Conservation (phyloP, 768 basidiomycete genomes). For the Tylopilus plumbeoviolaceoides region DNA sequence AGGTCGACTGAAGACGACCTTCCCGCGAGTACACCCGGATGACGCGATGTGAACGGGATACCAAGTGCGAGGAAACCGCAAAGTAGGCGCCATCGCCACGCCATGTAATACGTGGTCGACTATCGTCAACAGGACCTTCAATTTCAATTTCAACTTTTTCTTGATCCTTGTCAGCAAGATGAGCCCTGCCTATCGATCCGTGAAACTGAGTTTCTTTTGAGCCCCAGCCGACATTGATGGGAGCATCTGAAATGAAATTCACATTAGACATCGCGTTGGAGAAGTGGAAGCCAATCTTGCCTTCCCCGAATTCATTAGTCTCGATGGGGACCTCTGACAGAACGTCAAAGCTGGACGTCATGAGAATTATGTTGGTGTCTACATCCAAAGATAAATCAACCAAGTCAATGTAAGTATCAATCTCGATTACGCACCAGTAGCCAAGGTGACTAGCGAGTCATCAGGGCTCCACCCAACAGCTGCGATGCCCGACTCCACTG, state of each 20-base stretch:
- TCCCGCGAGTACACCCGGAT: slow-evolving; percentile 37
- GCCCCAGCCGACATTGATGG: slow-evolving; percentile 97
- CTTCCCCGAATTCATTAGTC: slow-evolving; percentile 81
- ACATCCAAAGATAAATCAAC: slow-evolving; percentile 34
- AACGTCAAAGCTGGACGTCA: slow-evolving; percentile 88
- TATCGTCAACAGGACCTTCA: slow-evolving; percentile 68
- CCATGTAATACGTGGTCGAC: slow-evolving; percentile 77
- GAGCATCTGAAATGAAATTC: slow-evolving; percentile 53
- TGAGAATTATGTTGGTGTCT: slow-evolving; percentile 76
- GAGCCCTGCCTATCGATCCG: slow-evolving; percentile 84
- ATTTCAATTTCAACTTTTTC: slow-evolving; percentile 44
- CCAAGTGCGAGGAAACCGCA: slow-evolving; percentile 67
- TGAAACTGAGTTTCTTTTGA: slow-evolving; percentile 97
- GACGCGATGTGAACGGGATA: slow-evolving; percentile 32
- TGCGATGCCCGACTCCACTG: slow-evolving; percentile 78
- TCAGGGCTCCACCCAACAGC: slow-evolving; percentile 92
- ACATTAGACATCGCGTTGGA: slow-evolving; percentile 1
- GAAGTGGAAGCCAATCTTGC: slow-evolving; percentile 33
- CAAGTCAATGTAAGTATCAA: background rate
- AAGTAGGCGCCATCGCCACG: slow-evolving; percentile 91
- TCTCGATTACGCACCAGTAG: slow-evolving; percentile 55
- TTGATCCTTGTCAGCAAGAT: slow-evolving; percentile 50
- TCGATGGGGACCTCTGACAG: slow-evolving; percentile 75
- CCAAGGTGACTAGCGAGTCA: slow-evolving; percentile 76
- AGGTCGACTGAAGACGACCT: slow-evolving; percentile 75